Base-by-base conservation (phyloP, 2,329 filamentous ascomycete species). In the Colletotrichum sansevieriae region DNA sequence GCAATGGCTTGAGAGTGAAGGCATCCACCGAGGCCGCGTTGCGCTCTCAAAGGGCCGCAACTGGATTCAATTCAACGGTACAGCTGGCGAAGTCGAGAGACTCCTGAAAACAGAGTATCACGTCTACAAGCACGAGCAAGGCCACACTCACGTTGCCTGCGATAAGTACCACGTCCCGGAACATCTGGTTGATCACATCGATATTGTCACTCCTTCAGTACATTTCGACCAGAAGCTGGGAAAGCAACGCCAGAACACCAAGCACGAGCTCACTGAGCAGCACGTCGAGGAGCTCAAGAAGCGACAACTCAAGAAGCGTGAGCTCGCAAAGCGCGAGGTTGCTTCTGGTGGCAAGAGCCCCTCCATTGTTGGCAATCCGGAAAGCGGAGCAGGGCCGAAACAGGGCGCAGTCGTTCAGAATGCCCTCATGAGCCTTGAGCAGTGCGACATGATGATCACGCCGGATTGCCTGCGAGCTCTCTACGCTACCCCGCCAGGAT, bases 401-500 rank as follows among this genome's bases (percentile, higher is more conserved):
- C 73, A 79, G 65, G 76, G 77, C 29, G 74, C 71, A 12, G 58
- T 63, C 12, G 72, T 78, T 49, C 67, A 70, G 57, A 78, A 77
- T 55, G 76, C 77, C 2, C 70, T 78, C 46, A 74, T 77, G 62
- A 41, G 52, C 43, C 74, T 79, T 12, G 62, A 67, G 35, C 75
- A 80, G 61, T 91, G 88, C 73, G 83, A 86, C 71, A 76, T 77
- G 13, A 83, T 84, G 73, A 88, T 90, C 71, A 89, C 87, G 0
- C 86, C 87, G 0, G 81, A 82, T 47, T 90, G 88, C 72, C 80
- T 88, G 58, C 81, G 82, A 49, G 81, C 84, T 5, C 76, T 87
- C 20, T 86, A 84, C 72, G 73, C 78, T 3, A 81, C 83, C 57
- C 81, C 85, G 15, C 72, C 78, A 13, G 81, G 80, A 13, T 76